phyloP scores from a whole-genome alignment of 2,329 filamentous ascomycete species.

The Claviceps quebecensis region DNA sequence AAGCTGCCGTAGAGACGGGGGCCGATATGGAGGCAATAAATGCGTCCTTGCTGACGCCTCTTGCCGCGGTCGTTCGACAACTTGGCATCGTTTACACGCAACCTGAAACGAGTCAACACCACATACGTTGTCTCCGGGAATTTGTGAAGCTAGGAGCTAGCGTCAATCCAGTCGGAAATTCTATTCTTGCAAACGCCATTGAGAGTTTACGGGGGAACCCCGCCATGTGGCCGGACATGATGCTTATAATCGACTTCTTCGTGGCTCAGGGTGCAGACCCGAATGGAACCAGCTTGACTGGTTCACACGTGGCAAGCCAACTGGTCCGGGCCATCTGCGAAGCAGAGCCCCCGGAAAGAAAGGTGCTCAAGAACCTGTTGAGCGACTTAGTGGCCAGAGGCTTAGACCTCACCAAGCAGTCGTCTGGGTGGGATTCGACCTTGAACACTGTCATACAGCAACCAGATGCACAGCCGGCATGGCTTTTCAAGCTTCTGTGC shows the following conservation, averaged over 20 bases:
- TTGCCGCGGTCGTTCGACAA: background rate
- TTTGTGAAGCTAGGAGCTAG: background rate
- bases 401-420: background rate
- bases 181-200: background rate
- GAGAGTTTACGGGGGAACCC: background rate
- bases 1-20: background rate
- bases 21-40: background rate
- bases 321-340: background rate
- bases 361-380: background rate
- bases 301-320: background rate
- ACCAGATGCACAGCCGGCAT: background rate
- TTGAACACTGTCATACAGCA: background rate
- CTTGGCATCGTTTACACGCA: background rate
- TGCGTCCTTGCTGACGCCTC: background rate
- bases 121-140: background rate
- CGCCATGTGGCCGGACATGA: background rate
- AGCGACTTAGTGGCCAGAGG: background rate
- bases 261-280: background rate
- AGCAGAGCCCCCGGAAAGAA: too few species aligned
- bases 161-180: background rate
- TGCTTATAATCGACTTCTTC: background rate
- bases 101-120: too few species aligned
- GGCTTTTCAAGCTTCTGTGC: background rate
- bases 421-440: background rate
- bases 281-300: background rate